Evolutionary conservation across 257 asterid genomes (phyloP).

Genomic region (Jacaranda mimosifolia): DNA sequence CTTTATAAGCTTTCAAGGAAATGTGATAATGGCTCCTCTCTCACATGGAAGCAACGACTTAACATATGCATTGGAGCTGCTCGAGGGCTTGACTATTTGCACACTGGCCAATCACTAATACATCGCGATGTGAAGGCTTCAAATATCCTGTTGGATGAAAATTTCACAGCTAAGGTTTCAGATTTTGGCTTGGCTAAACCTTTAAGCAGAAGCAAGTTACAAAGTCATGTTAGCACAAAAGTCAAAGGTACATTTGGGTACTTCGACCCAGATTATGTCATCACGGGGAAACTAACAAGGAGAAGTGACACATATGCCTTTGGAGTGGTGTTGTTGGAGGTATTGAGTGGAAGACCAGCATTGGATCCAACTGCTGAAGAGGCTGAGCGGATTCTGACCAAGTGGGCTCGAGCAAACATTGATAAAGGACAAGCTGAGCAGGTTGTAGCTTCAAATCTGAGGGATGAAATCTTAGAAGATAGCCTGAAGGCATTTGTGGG

Average conservation of each 20-base stretch:
- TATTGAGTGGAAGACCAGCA: constrained; percentile 54
- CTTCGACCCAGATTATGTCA: constrained; percentile 47
- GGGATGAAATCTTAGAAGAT: constrained; percentile 39
- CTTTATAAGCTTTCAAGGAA: constrained; percentile 35
- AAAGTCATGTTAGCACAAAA: background rate
- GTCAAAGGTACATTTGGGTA: too few species aligned
- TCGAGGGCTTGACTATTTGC: background rate
- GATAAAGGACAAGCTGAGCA: constrained; percentile 41
- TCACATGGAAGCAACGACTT: constrained; percentile 46
- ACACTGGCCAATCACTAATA: background rate
- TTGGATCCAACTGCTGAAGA: constrained; percentile 40
- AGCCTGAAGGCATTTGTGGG: constrained; percentile 46
- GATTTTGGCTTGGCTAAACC: too few species aligned
- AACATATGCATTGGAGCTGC: constrained; percentile 30
- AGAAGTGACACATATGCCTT: constrained; percentile 57
- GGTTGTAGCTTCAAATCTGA: constrained; percentile 43
- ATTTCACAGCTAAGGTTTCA: too few species aligned
- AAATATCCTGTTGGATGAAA: too few species aligned
- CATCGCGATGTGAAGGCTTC: background rate
- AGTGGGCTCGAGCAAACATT: constrained; percentile 48
- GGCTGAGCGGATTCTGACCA: constrained; percentile 40
- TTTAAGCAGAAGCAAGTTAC: too few species aligned
- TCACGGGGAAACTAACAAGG: constrained; percentile 42
- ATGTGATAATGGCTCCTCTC: too few species aligned
- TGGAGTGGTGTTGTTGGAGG: constrained; percentile 58